Base-by-base conservation (phyloP, 2,329 filamentous ascomycete species). In the Venturiaceae sp. region DNA sequence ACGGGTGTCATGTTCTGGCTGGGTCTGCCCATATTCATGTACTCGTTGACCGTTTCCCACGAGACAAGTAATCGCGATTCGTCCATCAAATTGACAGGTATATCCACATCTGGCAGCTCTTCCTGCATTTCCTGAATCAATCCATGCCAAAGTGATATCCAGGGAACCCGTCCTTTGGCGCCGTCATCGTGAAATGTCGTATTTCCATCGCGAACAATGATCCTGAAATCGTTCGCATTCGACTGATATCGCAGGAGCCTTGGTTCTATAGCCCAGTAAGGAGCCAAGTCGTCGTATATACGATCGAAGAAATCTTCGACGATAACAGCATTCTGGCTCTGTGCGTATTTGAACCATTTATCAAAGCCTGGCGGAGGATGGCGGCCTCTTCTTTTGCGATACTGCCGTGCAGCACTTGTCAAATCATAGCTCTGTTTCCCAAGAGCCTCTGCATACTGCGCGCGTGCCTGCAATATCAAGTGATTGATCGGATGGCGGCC, bases 281-380 rank as follows among this genome's bases (percentile, higher is more conserved):
- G 77, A 30, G 66, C 69, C 28, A 80, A 55, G 58, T 80, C 78
- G 59, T 75, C 65, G 63, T 80, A 77, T 9, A 80, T 77, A 60
- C 75, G 76, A 60, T 80, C 77, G 62, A 78, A 80, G 61, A 78
- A 75, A 6, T 77, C 74, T 63, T 80, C 78, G 5, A 80, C 67
- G 1, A 80, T 68, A 32, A 79, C 37, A 1, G 75, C 71, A 55
- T 73, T 66, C 50, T 74, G 65, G 11, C 69, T 67, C 33, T 69
- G 64, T 7, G 78, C 77, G 63, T 72, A 79, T 4, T 69, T 60
- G 61, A 71, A 75, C 78, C 78, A 80, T 37, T 65, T 60, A 50
- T 77, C 75, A 62, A 80, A 81, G 2, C 70, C 68, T 1, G 78
- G 78, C 7, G 78, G 78, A 14, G 78, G 78, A 61, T 79, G 75